Percentiles rank a stretch among this genome's conserved stretches.
phyloP scores from a whole-genome alignment of 176 grass and related monocot species.

The Triticum urartu region DNA sequence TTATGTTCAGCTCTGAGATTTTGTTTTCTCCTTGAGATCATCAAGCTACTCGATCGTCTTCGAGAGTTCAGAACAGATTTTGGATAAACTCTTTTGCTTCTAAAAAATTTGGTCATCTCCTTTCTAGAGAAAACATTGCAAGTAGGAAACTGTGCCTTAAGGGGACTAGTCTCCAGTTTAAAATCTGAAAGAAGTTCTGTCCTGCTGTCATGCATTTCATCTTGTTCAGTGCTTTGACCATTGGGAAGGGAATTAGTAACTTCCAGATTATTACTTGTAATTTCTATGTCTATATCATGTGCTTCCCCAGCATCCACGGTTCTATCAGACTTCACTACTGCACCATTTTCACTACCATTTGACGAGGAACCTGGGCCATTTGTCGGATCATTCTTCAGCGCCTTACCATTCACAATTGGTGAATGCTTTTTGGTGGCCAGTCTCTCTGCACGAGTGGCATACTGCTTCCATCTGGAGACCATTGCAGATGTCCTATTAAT shows the following conservation, averaged over 20 bases:
- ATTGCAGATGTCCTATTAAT: conserved; percentile 84
- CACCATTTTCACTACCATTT: conserved; percentile 38
- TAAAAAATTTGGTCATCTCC: conserved; percentile 83
- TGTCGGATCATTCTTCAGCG: conserved; percentile 35
- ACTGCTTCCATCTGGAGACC: conserved; percentile 96
- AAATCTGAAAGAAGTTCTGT: conserved; percentile 47
- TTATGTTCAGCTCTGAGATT: conserved; percentile 29
- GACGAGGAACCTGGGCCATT: conserved; percentile 15
- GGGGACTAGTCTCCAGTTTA: conserved; percentile 51
- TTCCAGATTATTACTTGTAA: conserved; percentile 47
- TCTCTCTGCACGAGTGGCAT: conserved; percentile 60
- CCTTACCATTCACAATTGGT: conserved; percentile 50
- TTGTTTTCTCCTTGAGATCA: conserved; percentile 40
- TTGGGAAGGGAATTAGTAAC: conserved; percentile 36
- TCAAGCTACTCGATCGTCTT: conserved; percentile 37
- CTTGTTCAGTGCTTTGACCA: conserved; percentile 35
- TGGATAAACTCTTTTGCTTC: conserved; percentile 72
- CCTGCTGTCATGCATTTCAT: conserved; percentile 31
- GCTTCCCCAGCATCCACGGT: conserved; percentile 20
- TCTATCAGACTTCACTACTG: conserved; percentile 32
- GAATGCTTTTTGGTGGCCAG: conserved; percentile 33
- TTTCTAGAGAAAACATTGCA: conserved; percentile 85
- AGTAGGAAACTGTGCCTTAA: conserved; percentile 85
- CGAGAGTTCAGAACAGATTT: conserved; percentile 61
- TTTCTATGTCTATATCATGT: conserved; percentile 37